These are phyloP conservation scores for Berkeleyomyces basicola DNA, from an alignment of 2,329 filamentous ascomycete genomes.

Conservation along the genomic window DNA sequence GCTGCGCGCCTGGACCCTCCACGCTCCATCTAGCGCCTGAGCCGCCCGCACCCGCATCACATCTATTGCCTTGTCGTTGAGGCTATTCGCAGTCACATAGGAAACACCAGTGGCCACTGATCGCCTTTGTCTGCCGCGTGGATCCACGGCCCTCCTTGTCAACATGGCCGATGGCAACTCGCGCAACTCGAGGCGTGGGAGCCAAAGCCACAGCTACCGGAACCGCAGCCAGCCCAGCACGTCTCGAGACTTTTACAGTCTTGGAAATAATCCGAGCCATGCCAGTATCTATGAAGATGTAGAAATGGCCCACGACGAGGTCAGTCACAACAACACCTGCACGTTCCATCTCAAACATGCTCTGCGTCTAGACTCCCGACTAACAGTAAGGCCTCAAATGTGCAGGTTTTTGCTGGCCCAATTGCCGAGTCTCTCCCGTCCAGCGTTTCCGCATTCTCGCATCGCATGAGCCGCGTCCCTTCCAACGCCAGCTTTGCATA, in stretches of 20 bases:
- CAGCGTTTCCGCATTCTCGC: conserved; percentile 79
- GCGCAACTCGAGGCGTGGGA: neutral
- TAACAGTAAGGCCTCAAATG: conserved; percentile 10
- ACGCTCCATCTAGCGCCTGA: too few relatives aligned
- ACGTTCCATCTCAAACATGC: neutral
- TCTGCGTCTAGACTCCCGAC: neutral
- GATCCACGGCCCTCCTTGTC: neutral
- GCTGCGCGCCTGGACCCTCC: too few relatives aligned
- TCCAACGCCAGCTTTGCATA: conserved; percentile 83
- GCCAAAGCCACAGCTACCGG: neutral
- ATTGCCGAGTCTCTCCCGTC: conserved; percentile 93
- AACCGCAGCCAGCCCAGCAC: neutral
- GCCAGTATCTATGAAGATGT: conserved; percentile 82
- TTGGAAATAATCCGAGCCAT: conserved; percentile 45
- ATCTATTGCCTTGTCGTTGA: too few relatives aligned
- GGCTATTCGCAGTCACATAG: neutral
- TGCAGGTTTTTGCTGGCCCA: conserved; percentile 68
- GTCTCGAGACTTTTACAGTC: conserved; percentile 1
- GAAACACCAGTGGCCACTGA: neutral
- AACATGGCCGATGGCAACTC: neutral
- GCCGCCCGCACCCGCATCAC: too few relatives aligned
- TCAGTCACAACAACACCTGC: conserved; percentile 21
- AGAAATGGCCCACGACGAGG: conserved; percentile 97
- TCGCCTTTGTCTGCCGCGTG: neutral
- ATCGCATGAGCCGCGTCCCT: conserved; percentile 63